Evolutionary conservation across 192 early-diverging fungal genomes (phyloP).

Genomic region (Cetraspora pellucida): DNA sequence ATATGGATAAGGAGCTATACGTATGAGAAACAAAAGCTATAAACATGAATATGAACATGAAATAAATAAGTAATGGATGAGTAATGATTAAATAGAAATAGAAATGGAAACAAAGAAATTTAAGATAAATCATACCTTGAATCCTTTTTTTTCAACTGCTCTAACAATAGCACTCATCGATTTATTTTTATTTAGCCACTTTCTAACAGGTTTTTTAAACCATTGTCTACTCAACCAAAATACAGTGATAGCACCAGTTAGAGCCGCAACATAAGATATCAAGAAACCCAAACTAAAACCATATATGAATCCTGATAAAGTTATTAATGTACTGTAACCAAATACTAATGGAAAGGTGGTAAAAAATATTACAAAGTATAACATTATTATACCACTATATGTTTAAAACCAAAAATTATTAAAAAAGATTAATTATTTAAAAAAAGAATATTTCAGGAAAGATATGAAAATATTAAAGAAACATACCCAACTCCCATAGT

Average conservation of each 20-base stretch:
- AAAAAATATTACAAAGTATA: conserved; percentile 45
- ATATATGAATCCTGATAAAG: conserved; percentile 68
- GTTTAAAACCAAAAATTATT: too few relatives aligned
- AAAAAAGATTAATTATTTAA: too few relatives aligned
- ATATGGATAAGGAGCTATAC: conserved; percentile 75
- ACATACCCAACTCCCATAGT: too few relatives aligned
- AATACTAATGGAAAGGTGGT: conserved; percentile 71
- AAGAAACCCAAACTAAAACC: conserved; percentile 61
- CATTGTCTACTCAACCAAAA: conserved; percentile 56
- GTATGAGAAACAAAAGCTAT: conserved; percentile 66
- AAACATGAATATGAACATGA: not conserved
- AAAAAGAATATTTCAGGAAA: too few relatives aligned
- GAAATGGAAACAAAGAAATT: not conserved
- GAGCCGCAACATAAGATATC: conserved; percentile 61
- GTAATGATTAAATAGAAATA: not conserved
- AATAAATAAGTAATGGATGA: not conserved
- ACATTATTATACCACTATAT: conserved; percentile 5
- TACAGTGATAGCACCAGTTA: conserved; percentile 55
- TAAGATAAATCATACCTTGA: conserved; percentile 48
- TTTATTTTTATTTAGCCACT: conserved; percentile 48
- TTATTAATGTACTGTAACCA: conserved; percentile 67
- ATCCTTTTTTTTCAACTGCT: conserved; percentile 64
- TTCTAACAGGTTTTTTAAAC: conserved; percentile 48
- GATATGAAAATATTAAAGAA: too few relatives aligned
- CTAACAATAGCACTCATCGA: conserved; percentile 53